Conservation (phyloP, 441 rosid genomes). For the Croton laevigatus region DNA sequence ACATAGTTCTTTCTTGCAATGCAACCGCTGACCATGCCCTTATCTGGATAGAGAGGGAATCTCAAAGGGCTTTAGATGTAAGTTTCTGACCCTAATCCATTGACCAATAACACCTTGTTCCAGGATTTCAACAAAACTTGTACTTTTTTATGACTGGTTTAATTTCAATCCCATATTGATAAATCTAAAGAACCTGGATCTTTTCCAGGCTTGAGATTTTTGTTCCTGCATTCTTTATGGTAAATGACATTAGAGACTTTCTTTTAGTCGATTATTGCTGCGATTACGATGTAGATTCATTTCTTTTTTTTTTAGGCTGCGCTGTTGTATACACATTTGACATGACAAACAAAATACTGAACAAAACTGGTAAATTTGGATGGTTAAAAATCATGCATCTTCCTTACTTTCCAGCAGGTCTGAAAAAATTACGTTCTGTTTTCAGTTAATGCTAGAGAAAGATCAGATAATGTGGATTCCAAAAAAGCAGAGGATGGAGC, state of each 20-base stretch:
- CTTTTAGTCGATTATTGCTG: background rate
- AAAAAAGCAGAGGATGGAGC: conserved; percentile 67
- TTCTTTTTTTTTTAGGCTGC: background rate
- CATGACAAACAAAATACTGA: background rate
- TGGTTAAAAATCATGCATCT: background rate
- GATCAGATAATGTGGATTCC: conserved; percentile 73
- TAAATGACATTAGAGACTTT: background rate
- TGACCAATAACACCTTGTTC: background rate
- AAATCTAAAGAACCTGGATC: background rate
- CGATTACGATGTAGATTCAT: background rate
- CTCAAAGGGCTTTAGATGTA: conserved; percentile 73
- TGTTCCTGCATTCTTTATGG: background rate
- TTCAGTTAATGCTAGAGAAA: conserved; percentile 72
- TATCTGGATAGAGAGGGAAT: conserved; percentile 84
- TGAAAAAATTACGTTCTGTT: conserved; percentile 5
- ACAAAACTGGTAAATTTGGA: background rate
- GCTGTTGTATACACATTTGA: background rate
- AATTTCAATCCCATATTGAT: background rate
- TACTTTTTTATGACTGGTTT: background rate
- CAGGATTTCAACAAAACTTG: background rate
- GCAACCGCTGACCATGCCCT: conserved; percentile 84
- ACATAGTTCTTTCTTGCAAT: conserved; percentile 80
- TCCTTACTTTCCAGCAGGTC: background rate
- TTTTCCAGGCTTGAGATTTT: background rate
- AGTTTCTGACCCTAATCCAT: conserved; percentile 25